Base-by-base conservation (phyloP, 1,284 basidiomycete genomes). In the Anthracocystis setariae region DNA sequence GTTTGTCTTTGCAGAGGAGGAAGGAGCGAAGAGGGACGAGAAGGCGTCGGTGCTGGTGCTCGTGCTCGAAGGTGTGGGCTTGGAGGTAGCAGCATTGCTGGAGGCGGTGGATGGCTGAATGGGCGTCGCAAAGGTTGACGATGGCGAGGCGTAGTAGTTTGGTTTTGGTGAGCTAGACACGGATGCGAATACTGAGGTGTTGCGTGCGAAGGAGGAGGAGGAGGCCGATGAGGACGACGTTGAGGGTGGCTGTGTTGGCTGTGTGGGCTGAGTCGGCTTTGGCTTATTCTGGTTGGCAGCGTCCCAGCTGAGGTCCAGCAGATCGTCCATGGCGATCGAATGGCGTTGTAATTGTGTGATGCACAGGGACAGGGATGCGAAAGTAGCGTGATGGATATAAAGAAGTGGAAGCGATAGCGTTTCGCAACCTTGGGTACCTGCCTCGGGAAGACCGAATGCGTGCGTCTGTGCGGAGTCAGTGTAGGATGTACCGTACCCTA, bases 271-370 rank as follows among this genome's bases (percentile, higher is more conserved):
- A 25, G 46, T 12, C 12, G 37, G 47, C 29, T 9, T 33, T 56
- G 39, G 46, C 42, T 57, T 54, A 42, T 51, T 60, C 18, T 58
- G 42, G 12, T 37, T 29, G 21, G 63, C 45, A 35, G 64, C 60
- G 37, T 70, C 55, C 77, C 79, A 82, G 48, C 73, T 78, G 32
- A 82, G 67, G 43, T 75, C 77, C 46, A 79, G 69, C 27, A 82
- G 60, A 43, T 82, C 81, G 56, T 82, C 81, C 81, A 82, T 82
- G 43, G 38, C 50, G 39, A 57, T 57, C 53, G 52, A 46, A 33
- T 45, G 56, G 35, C 47, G 63, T 45, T 56, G 53, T 51, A 58
- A 58, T 46, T 20, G 8, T 32, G 23, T 39, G 25, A 39, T 33
- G 32, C 9, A 24, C 12, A n/a, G 18, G 20, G 27, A 51, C 39